Conservation (phyloP, 1,139 yeast species). For the Taiozyma sp. region DNA sequence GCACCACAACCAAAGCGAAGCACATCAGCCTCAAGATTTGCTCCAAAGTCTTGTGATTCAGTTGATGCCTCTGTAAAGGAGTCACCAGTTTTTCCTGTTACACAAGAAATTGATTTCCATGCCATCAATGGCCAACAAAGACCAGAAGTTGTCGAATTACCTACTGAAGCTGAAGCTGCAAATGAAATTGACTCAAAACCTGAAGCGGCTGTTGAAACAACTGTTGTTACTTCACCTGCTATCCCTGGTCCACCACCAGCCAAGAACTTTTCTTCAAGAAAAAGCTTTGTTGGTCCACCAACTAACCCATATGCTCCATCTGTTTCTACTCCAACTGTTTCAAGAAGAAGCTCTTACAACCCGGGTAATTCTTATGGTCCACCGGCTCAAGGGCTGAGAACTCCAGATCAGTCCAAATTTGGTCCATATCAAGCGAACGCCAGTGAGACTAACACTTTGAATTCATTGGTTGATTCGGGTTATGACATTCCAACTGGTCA, state of each 20-base stretch:
- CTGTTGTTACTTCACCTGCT: background rate
- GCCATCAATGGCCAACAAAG: slow-evolving; percentile 10
- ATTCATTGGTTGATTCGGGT: slow-evolving; percentile 3
- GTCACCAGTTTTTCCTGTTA: slow-evolving; percentile 3
- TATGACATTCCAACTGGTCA: slow-evolving; percentile 1
- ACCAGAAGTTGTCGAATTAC: slow-evolving; percentile 1
- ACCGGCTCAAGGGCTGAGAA: background rate
- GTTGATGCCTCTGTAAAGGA: background rate
- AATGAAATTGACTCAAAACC: background rate
- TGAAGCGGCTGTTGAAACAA: background rate
- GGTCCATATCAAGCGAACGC: slow-evolving; percentile 14
- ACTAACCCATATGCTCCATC: slow-evolving; percentile 1
- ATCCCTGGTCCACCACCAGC: background rate
- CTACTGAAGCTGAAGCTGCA: slow-evolving; percentile 1
- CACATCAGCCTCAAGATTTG: slow-evolving; percentile 13
- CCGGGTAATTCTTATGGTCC: slow-evolving; percentile 8
- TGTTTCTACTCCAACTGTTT: slow-evolving; percentile 1
- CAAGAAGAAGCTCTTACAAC: slow-evolving; percentile 6
- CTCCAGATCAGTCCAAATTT: slow-evolving; percentile 11
- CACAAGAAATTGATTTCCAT: slow-evolving; percentile 13
- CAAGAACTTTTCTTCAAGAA: background rate
- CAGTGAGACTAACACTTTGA: slow-evolving; percentile 6
- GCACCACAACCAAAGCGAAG: slow-evolving; percentile 7
- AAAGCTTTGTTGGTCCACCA: background rate
- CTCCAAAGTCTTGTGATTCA: slow-evolving; percentile 18